Evolutionary conservation across 192 early-diverging fungal species (phyloP).

Genomic region (Backusella sp.): DNA sequence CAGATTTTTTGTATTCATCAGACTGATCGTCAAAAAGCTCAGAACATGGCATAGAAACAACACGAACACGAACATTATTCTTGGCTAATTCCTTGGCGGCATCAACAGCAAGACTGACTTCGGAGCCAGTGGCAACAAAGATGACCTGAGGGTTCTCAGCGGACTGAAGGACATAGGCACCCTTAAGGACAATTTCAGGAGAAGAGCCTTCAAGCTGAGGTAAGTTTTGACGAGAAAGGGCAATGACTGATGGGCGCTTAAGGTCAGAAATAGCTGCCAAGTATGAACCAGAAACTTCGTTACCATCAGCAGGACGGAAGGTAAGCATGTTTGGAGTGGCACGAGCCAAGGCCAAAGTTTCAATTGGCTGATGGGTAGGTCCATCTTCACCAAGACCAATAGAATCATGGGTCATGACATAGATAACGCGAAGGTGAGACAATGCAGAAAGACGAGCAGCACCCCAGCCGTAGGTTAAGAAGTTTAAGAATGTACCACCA

Average conservation of each 20-base stretch:
- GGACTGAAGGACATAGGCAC: slow-evolving; percentile 81
- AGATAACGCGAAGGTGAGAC: slow-evolving; percentile 84
- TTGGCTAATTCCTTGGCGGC: slow-evolving; percentile 72
- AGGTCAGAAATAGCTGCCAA: slow-evolving; percentile 70
- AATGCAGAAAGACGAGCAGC: slow-evolving; percentile 88
- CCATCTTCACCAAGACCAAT: slow-evolving; percentile 98
- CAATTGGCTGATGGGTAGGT: slow-evolving; percentile 98
- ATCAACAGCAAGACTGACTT: slow-evolving; percentile 84
- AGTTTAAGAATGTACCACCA: slow-evolving; percentile 91
- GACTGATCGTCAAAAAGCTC: slow-evolving; percentile 87
- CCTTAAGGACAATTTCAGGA: slow-evolving; percentile 76
- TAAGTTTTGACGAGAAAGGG: slow-evolving; percentile 91
- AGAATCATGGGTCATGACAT: slow-evolving; percentile 99
- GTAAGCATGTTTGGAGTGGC: slow-evolving; percentile 87
- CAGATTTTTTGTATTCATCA: slow-evolving; percentile 75
- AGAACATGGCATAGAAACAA: slow-evolving; percentile 93
- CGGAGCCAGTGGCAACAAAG: slow-evolving; percentile 87
- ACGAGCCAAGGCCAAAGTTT: slow-evolving; percentile 85
- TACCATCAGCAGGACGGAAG: slow-evolving; percentile 92
- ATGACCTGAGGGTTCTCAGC: slow-evolving; percentile 58
- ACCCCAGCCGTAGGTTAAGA: slow-evolving; percentile 76
- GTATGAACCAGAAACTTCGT: slow-evolving; percentile 90
- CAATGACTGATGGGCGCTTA: slow-evolving; percentile 74
- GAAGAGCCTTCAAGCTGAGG: slow-evolving; percentile 87
- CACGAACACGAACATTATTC: slow-evolving; percentile 61